Base-by-base conservation (phyloP, 805 yeast species). In the Candida ascalaphidarum region DNA sequence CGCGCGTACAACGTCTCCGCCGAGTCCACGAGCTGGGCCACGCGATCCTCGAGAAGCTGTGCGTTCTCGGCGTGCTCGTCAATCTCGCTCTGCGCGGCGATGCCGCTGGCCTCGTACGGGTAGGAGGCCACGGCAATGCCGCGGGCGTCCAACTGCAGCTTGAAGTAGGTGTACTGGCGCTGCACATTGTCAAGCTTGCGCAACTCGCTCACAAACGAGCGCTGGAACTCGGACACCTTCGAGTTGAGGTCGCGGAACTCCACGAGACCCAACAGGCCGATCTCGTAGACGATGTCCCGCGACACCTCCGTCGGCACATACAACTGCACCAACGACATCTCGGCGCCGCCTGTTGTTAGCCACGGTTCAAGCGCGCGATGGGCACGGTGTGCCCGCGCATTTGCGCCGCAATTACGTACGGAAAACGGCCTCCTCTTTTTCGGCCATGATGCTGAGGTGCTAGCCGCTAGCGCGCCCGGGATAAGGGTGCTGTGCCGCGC, bases 271-370 rank as follows among this genome's bases (percentile, higher is more conserved):
- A 84, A 63, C 40, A 83, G 85, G 4, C 98, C 99, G 21, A 92
- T 62, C 16, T 83, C 74, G 33, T 84, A 73, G n/a, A 86, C 79
- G 21, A 85, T 74, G 34, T 86, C 94, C 37, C 96, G 67, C 6
- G 95, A 74, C 24, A 82, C 78, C 57, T 92, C 99, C 16, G 83
- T 77, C 7, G 97, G 89, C 34, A 92, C 75, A 54, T 84, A 89
- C 42, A 92, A 66, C 62, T 92, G 96, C 29, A 89, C 81, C 44
- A 88, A 71, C 27, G 94, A 75, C 97, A 92, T 94, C 48, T 83
- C 94, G 79, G 97, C 97, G 33, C 97, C 88, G 68, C 96, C 64
- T 55, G 31, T 23, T 23, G 9, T 42, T 41, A 41, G 41, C 33
- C 33, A 11, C 11, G 9, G 32, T 13, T 11, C 16, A 26, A 5